phyloP scores from a whole-genome alignment of 257 asterid genomes.

The Linaria vulgaris region DNA sequence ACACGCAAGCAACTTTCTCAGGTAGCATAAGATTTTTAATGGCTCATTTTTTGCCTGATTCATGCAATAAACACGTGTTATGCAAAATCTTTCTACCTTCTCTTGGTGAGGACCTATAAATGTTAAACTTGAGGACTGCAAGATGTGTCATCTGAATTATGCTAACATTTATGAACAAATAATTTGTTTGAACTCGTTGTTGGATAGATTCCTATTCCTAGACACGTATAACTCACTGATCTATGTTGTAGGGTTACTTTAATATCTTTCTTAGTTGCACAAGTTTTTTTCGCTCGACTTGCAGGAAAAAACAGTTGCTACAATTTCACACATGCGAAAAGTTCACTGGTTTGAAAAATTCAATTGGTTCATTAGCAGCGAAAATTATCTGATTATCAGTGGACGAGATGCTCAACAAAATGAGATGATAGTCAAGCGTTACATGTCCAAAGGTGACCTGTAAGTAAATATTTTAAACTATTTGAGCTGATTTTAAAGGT shows the following conservation, averaged over 20 bases:
- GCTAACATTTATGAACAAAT: conserved; percentile 12
- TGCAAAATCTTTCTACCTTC: conserved; percentile 8
- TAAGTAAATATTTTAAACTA: conserved; percentile 44
- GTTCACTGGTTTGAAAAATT: conserved; percentile 99
- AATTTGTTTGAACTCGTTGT: neutral
- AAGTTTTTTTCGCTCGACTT: conserved; percentile 23
- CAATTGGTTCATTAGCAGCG: conserved; percentile 98
- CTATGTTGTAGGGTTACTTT: conserved; percentile 14
- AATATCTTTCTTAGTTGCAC: conserved; percentile 20
- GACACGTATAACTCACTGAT: conserved; percentile 16
- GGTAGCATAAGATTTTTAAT: conserved; percentile 51
- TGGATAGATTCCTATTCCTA: conserved; percentile 17
- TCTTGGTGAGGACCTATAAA: neutral
- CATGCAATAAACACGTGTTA: neutral
- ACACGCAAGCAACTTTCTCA: conserved; percentile 87
- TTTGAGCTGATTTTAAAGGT: neutral
- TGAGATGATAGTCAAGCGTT: conserved; percentile 98
- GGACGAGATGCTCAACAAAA: conserved; percentile 99
- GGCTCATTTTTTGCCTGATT: conserved; percentile 15
- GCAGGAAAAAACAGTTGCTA: conserved; percentile 94
- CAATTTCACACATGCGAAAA: conserved; percentile 93
- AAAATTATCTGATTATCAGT: conserved; percentile 90
- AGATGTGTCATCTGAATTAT: conserved; percentile 18
- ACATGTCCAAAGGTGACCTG: conserved; percentile 98
- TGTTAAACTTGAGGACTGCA: conserved; percentile 12